Evolutionary conservation across 352 stramenopile species (phyloP).

Genomic region (Globisporangium parvum): DNA sequence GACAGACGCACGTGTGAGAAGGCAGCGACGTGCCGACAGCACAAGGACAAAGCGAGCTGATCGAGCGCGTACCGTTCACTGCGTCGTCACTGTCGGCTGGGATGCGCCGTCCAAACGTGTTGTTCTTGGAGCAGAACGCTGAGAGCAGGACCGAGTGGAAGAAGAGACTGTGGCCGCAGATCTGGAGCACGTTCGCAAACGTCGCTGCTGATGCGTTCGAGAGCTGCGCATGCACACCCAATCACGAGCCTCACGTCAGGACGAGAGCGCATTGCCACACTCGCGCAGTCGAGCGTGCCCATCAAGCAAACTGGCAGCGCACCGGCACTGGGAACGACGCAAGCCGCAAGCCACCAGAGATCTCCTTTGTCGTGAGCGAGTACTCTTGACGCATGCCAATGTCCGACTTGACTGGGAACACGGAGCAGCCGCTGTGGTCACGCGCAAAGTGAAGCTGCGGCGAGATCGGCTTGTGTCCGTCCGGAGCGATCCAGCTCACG

Average conservation of each 20-base stretch:
- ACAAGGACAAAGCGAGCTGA: background rate
- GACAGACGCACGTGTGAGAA: background rate
- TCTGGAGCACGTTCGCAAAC: conserved; percentile 62
- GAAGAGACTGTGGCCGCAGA: conserved; percentile 80
- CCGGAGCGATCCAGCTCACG: conserved; percentile 62
- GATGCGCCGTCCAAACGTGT: conserved; percentile 62
- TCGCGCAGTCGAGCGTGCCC: background rate
- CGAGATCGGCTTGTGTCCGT: conserved; percentile 60
- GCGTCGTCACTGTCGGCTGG: conserved; percentile 53
- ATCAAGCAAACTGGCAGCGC: conserved; percentile 2
- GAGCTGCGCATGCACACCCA: conserved; percentile 26
- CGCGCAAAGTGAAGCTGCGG: conserved; percentile 70
- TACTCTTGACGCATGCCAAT: conserved; percentile 76
- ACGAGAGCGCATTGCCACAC: background rate
- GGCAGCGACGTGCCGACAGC: background rate
- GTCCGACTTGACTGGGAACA: conserved; percentile 42
- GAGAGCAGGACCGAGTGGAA: conserved; percentile 80
- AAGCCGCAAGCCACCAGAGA: conserved; percentile 70
- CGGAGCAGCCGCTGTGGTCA: conserved; percentile 64
- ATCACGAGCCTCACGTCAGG: background rate
- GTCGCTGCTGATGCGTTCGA: conserved; percentile 54
- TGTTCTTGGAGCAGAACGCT: conserved; percentile 64
- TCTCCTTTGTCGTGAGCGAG: conserved; percentile 81
- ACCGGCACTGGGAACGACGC: conserved; percentile 80
- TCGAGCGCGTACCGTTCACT: conserved; percentile 37